A percentile compares a stretch with the other conserved stretches of the same genome.
Conservation (phyloP, 805 yeast species). For the Yamadazyma sp. region DNA sequence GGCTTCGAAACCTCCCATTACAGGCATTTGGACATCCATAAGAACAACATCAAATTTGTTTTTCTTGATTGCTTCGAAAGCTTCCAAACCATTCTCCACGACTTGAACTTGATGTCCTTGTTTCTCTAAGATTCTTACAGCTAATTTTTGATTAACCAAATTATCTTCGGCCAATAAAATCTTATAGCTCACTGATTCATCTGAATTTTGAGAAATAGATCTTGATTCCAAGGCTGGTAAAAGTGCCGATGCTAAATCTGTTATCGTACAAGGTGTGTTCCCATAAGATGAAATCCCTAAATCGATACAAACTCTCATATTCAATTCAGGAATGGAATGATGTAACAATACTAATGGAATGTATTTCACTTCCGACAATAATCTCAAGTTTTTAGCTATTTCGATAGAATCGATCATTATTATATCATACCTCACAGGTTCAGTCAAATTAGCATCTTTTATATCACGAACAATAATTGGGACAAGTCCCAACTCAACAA, state of each 20-base stretch:
- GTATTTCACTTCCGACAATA: constrained; percentile 74
- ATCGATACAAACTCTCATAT: constrained; percentile 79
- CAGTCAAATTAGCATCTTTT: constrained; percentile 54
- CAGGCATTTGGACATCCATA: constrained; percentile 96
- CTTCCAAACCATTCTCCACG: constrained; percentile 83
- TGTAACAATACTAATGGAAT: constrained; percentile 79
- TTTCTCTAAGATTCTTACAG: constrained; percentile 80
- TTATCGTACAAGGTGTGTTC: constrained; percentile 79
- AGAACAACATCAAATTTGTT: constrained; percentile 74
- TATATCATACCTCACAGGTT: constrained; percentile 67
- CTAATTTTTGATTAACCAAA: constrained; percentile 81
- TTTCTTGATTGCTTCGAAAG: constrained; percentile 69
- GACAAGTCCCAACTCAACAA: constrained; percentile 54
- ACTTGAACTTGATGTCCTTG: constrained; percentile 83
- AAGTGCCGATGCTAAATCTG: constrained; percentile 78
- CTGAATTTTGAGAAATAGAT: constrained; percentile 74
- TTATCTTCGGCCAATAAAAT: constrained; percentile 85
- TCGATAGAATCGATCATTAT: constrained; percentile 80
- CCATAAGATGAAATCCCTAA: constrained; percentile 86
- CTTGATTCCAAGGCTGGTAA: constrained; percentile 84
- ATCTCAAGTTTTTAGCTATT: constrained; percentile 65
- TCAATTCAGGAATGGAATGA: constrained; percentile 71
- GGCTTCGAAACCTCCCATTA: constrained; percentile 93
- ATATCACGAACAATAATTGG: constrained; percentile 59
- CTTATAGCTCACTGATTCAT: constrained; percentile 71